A percentile compares a stretch with the other conserved stretches of the same genome.
Evolutionary conservation across 495 filamentous ascomycete species (phyloP).

Genomic region (Penicillium waksmanii): DNA sequence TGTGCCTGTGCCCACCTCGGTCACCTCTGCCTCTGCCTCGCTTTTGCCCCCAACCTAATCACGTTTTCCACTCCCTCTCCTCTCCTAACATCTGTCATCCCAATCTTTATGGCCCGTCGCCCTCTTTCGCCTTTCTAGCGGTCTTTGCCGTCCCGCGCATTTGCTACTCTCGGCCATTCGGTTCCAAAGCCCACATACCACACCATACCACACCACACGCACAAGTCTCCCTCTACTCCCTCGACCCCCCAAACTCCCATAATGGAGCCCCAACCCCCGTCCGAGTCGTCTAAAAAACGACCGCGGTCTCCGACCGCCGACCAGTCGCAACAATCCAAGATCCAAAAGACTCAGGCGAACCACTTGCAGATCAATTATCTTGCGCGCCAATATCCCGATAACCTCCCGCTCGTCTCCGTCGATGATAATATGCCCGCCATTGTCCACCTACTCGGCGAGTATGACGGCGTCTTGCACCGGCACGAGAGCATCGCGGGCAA

Average conservation of each 20-base stretch:
- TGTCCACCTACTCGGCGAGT: constrained; percentile 71
- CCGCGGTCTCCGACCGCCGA: constrained; percentile 62
- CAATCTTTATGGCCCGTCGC: constrained; percentile 2
- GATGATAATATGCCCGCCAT: constrained; percentile 65
- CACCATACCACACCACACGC: background rate
- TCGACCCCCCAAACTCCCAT: constrained; percentile 2
- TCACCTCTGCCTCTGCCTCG: background rate
- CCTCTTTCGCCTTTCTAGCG: constrained; percentile 7
- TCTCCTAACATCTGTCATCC: constrained; percentile 13
- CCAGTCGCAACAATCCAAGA: constrained; percentile 51
- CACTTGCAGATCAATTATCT: constrained; percentile 84
- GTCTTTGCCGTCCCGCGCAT: constrained; percentile 13
- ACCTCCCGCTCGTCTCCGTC: constrained; percentile 62
- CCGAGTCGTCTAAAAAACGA: constrained; percentile 56
- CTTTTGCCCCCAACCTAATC: background rate
- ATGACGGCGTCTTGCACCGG: constrained; percentile 80
- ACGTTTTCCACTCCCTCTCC: background rate
- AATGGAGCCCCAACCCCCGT: constrained; percentile 46
- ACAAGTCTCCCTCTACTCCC: background rate
- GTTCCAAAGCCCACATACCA: background rate
- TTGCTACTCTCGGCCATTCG: constrained; percentile 9
- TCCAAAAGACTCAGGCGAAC: constrained; percentile 57
- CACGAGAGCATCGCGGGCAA: constrained; percentile 86
- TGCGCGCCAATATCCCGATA: constrained; percentile 62
- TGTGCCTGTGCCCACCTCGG: background rate